These are phyloP conservation scores for Ascochyta rabiei DNA, from an alignment of 2,329 filamentous ascomycete genomes.

Conservation along the genomic window DNA sequence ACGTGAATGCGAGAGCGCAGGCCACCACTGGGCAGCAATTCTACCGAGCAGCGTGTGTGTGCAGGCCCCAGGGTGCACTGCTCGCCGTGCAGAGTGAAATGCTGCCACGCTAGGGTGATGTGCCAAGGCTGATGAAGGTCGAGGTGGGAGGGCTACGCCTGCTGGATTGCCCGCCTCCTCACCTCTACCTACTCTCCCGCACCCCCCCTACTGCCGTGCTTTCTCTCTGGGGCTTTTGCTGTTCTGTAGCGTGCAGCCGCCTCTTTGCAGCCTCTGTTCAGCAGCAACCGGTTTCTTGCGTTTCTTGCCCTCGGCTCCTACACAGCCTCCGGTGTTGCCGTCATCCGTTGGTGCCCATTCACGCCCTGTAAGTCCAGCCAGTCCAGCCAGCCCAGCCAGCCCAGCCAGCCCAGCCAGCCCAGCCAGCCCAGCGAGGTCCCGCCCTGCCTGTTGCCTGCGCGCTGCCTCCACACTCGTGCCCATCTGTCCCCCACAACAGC, in stretches of 20 bases:
- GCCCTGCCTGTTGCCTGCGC: constrained; percentile 23
- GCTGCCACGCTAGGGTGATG: not conserved
- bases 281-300: constrained; percentile 22
- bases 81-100: constrained; percentile 10
- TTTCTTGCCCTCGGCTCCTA: constrained; percentile 19
- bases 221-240: constrained; percentile 35
- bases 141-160: constrained; percentile 11
- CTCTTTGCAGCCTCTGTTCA: constrained; percentile 22
- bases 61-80: constrained; percentile 11
- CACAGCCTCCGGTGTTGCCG: constrained; percentile 31
- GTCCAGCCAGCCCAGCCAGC: too few species aligned
- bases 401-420: too few species aligned
- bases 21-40: constrained; percentile 16
- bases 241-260: constrained; percentile 39
- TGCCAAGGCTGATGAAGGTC: constrained; percentile 1
- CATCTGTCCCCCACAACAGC: constrained; percentile 23
- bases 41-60: constrained; percentile 9
- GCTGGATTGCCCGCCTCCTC: constrained; percentile 25
- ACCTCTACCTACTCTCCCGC: constrained; percentile 30
- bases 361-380: constrained; percentile 45
- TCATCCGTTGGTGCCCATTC: constrained; percentile 47
- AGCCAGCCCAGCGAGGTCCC: constrained; percentile 38
- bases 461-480: constrained; percentile 21
- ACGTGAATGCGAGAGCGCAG: constrained; percentile 1
- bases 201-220: constrained; percentile 32